phyloP scores from a whole-genome alignment of 768 basidiomycete species.

The Pulveroboletus sp. region DNA sequence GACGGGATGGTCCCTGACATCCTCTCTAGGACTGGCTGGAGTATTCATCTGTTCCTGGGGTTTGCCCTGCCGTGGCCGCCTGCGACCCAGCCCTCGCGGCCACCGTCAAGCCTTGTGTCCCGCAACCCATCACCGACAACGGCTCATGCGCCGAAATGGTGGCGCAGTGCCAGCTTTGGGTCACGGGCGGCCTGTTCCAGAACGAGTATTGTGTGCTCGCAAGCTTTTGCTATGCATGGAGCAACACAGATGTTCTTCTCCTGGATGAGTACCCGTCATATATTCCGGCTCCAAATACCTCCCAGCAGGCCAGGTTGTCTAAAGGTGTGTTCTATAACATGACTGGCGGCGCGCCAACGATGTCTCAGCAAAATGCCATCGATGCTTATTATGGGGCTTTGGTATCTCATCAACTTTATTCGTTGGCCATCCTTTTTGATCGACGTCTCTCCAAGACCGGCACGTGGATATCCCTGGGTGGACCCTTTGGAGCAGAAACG shows the following conservation, averaged over 20 bases:
- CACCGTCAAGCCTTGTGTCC: constrained; percentile 9
- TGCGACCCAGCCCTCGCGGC: constrained; percentile 6
- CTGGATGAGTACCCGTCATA: constrained; percentile 11
- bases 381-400: constrained; percentile 20
- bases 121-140: constrained; percentile 19
- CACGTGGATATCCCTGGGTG: constrained; percentile 8
- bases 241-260: constrained; percentile 18
- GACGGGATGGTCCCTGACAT: neutral
- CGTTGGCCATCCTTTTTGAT: neutral
- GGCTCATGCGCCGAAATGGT: constrained; percentile 19
- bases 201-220: constrained; percentile 23
- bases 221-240: constrained; percentile 23
- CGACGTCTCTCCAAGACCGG: constrained; percentile 6
- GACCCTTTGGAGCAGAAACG: constrained; percentile 1
- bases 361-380: constrained; percentile 19
- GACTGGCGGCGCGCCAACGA: constrained; percentile 13
- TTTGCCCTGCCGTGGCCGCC: constrained; percentile 14
- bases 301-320: constrained; percentile 11
- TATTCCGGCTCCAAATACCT: constrained; percentile 6
- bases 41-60: constrained; percentile 17
- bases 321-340: constrained; percentile 18
- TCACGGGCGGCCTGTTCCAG: constrained; percentile 20
- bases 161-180: constrained; percentile 17
- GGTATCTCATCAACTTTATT: constrained; percentile 7
- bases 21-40: constrained; percentile 21